A percentile compares a stretch with the other conserved stretches of the same genome.
These are phyloP conservation scores for Diutina ranongensis DNA, from an alignment of 1,139 yeast species.

Conservation along the genomic window DNA sequence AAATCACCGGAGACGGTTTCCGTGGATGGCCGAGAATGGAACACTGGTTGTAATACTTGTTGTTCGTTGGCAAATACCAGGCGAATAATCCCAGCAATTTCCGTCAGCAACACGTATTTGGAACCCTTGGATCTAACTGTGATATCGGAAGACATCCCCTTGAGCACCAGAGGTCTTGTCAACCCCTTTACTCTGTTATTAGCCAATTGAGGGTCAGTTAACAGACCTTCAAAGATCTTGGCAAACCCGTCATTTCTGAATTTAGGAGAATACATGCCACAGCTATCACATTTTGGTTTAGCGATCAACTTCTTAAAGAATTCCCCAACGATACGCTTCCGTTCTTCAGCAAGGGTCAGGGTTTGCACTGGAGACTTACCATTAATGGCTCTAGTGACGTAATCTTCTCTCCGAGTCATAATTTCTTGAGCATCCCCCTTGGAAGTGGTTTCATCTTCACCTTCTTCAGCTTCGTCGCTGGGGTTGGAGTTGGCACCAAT, in stretches of 20 bases:
- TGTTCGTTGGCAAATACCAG: constrained; percentile 68
- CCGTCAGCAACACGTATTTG: constrained; percentile 79
- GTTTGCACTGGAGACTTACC: constrained; percentile 62
- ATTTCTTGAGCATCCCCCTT: constrained; percentile 28
- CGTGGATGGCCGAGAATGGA: constrained; percentile 66
- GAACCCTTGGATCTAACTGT: constrained; percentile 20
- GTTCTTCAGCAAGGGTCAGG: constrained; percentile 77
- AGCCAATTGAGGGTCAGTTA: constrained; percentile 68
- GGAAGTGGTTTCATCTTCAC: constrained; percentile 18
- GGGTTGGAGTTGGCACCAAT: constrained; percentile 20
- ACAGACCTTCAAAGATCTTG: constrained; percentile 81
- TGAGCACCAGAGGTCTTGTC: constrained; percentile 60
- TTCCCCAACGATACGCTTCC: constrained; percentile 65
- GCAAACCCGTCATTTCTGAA: constrained; percentile 93
- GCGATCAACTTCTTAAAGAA: constrained; percentile 63
- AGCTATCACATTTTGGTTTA: constrained; percentile 86
- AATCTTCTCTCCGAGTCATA: constrained; percentile 50
- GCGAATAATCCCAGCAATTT: constrained; percentile 67
- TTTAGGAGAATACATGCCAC: constrained; percentile 90
- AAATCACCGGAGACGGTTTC: constrained; percentile 61
- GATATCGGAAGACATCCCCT: constrained; percentile 11
- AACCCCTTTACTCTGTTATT: constrained; percentile 79
- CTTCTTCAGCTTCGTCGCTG: neutral
- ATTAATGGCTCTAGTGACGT: constrained; percentile 58
- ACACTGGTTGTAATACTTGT: constrained; percentile 45